A percentile compares a stretch with the other conserved stretches of the same genome.
Evolutionary conservation across 306 rosid genomes (phyloP).

Genomic region (Clitoria ternatea): DNA sequence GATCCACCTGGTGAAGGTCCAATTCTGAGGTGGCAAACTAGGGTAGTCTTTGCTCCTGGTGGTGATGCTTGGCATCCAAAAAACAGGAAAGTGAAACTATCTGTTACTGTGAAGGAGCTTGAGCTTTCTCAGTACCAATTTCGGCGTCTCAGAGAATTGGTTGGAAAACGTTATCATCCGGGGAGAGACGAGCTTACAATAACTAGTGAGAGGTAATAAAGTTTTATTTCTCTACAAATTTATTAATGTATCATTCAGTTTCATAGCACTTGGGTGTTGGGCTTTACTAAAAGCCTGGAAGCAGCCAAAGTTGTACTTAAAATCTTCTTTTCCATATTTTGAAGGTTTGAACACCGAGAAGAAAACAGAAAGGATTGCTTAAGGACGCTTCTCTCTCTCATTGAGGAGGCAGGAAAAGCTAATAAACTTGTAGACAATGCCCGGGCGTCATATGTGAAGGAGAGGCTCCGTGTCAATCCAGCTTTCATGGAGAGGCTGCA

Average conservation of each 20-base stretch:
- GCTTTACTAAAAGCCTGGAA: neutral
- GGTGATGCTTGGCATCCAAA: constrained; percentile 99
- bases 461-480: constrained; percentile 68
- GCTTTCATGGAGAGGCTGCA: constrained; percentile 79
- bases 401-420: constrained; percentile 96
- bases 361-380: constrained; percentile 96
- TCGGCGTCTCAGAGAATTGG: constrained; percentile 78
- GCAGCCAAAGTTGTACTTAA: constrained; percentile 1
- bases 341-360: constrained; percentile 90
- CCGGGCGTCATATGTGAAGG: constrained; percentile 69
- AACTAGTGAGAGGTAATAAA: constrained; percentile 88
- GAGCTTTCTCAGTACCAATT: constrained; percentile 88
- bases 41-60: constrained; percentile 91
- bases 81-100: constrained; percentile 84
- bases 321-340: constrained; percentile 20
- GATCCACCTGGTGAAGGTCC: constrained; percentile 97
- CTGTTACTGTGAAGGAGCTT: constrained; percentile 89
- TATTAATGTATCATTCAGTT: neutral
- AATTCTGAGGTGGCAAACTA: constrained; percentile 80
- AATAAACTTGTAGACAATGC: constrained; percentile 74
- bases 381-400: constrained; percentile 79
- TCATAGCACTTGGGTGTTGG: neutral
- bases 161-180: constrained; percentile 88
- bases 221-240: neutral
- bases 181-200: constrained; percentile 92